Percentiles rank a stretch among this genome's conserved stretches.
phyloP scores from a whole-genome alignment of 2,329 filamentous ascomycete genomes.

The Xylaria sp. region DNA sequence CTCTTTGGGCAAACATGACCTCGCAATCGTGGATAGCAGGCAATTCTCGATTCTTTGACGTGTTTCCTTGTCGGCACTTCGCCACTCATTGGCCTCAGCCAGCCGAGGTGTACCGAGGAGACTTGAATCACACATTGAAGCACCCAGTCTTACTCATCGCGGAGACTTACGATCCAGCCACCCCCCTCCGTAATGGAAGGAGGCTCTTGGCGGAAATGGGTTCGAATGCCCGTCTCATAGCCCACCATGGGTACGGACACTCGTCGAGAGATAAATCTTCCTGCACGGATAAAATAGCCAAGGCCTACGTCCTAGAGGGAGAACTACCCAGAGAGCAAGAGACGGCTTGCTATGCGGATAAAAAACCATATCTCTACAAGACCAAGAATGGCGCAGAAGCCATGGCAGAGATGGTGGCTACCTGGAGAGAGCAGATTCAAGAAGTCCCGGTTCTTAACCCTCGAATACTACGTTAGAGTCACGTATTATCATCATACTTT shows the following conservation, averaged over 20 bases:
- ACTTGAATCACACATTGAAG: conserved; percentile 57
- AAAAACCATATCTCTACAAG: conserved; percentile 60
- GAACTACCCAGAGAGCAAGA: conserved; percentile 55
- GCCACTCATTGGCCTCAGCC: conserved; percentile 57
- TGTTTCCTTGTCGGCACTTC: conserved; percentile 61
- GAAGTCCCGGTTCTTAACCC: conserved; percentile 38
- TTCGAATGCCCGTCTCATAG: conserved; percentile 59
- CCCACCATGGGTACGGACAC: conserved; percentile 63
- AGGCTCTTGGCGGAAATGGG: conserved; percentile 59
- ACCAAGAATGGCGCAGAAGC: conserved; percentile 35
- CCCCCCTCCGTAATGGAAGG: conserved; percentile 60
- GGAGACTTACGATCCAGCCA: conserved; percentile 62
- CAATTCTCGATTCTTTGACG: conserved; percentile 58
- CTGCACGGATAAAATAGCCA: conserved; percentile 58
- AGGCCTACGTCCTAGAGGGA: conserved; percentile 56
- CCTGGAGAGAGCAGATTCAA: conserved; percentile 46
- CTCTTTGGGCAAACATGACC: conserved; percentile 61
- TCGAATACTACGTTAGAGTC: conserved; percentile 15
- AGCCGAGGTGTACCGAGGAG: conserved; percentile 60
- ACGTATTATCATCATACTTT: neutral
- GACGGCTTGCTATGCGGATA: conserved; percentile 59
- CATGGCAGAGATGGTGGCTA: conserved; percentile 32
- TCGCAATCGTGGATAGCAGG: conserved; percentile 58
- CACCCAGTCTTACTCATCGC: conserved; percentile 60
- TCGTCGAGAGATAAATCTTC: conserved; percentile 57